A percentile compares a stretch with the other conserved stretches of the same genome.
phyloP scores from a whole-genome alignment of 2,329 filamentous ascomycete species.

The Cephalotrichum gorgonifer region DNA sequence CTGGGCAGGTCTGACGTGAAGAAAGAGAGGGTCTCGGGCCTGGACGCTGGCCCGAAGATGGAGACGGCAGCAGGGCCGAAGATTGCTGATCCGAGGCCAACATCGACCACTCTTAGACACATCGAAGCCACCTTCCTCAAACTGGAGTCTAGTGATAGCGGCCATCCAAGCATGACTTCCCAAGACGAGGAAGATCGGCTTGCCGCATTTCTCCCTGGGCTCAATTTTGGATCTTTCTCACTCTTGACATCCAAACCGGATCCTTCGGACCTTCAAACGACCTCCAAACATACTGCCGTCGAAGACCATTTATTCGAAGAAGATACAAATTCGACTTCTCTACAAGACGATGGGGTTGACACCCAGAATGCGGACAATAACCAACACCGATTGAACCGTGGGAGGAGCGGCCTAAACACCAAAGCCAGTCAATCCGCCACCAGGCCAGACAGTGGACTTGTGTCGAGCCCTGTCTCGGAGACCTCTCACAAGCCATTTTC shows the following conservation, averaged over 20 bases:
- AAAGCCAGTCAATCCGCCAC: conserved; percentile 8
- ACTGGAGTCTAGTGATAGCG: conserved; percentile 1
- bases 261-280: conserved; percentile 27
- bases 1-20: neutral
- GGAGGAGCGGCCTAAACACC: neutral
- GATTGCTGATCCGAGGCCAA: conserved; percentile 1
- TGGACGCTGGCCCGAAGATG: neutral
- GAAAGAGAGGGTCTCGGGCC: conserved; percentile 1
- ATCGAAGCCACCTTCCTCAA: conserved; percentile 6
- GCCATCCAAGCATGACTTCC: neutral
- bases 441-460: conserved; percentile 37
- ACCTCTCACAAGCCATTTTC: conserved; percentile 29
- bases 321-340: conserved; percentile 10
- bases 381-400: neutral
- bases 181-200: neutral
- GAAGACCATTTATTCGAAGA: conserved; percentile 39
- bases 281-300: conserved; percentile 35
- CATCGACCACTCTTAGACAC: neutral
- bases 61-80: neutral
- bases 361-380: neutral
- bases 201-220: conserved; percentile 1
- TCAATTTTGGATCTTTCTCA: conserved; percentile 21
- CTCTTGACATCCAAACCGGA: conserved; percentile 17
- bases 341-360: neutral
- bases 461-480: conserved; percentile 33